These are phyloP conservation scores for Aspergillus campestris DNA, from an alignment of 495 filamentous ascomycete genomes.

Conservation along the genomic window DNA sequence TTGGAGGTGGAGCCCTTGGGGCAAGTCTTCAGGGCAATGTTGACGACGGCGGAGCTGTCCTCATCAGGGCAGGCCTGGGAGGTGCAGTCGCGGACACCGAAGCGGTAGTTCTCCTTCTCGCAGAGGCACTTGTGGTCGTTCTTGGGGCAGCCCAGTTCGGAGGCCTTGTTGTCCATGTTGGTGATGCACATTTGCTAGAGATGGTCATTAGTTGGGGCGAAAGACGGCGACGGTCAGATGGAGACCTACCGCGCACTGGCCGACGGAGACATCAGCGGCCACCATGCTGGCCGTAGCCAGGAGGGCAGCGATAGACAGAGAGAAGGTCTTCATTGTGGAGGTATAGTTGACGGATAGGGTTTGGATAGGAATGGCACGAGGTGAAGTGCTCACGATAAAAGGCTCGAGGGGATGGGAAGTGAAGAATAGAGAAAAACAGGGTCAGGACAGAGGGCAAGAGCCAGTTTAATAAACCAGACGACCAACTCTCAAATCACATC, in stretches of 20 bases:
- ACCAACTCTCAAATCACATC: constrained; percentile 4
- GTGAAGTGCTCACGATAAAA: not conserved
- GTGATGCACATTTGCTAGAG: constrained; percentile 57
- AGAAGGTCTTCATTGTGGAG: constrained; percentile 35
- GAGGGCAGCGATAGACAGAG: constrained; percentile 24
- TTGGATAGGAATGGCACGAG: not conserved
- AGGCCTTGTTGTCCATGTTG: constrained; percentile 62
- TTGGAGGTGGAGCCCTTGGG: constrained; percentile 12
- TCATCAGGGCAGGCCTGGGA: constrained; percentile 50
- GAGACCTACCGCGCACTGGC: constrained; percentile 32
- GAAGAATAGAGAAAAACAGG: constrained; percentile 1
- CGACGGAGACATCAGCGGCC: constrained; percentile 21
- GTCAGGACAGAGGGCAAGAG: not conserved
- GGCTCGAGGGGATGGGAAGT: not conserved
- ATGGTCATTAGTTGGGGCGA: constrained; percentile 7
- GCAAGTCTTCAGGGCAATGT: constrained; percentile 29
- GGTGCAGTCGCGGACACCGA: constrained; percentile 75
- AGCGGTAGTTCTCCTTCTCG: constrained; percentile 55
- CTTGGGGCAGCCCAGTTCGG: constrained; percentile 47
- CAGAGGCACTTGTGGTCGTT: constrained; percentile 63
- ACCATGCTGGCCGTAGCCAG: constrained; percentile 25
- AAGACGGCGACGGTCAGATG: not conserved
- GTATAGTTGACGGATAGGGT: not conserved
- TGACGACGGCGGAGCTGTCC: constrained; percentile 28
- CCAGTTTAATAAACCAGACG: constrained; percentile 10